These are phyloP conservation scores for Xylaria multiplex DNA, from an alignment of 2,329 filamentous ascomycete genomes.

Conservation along the genomic window DNA sequence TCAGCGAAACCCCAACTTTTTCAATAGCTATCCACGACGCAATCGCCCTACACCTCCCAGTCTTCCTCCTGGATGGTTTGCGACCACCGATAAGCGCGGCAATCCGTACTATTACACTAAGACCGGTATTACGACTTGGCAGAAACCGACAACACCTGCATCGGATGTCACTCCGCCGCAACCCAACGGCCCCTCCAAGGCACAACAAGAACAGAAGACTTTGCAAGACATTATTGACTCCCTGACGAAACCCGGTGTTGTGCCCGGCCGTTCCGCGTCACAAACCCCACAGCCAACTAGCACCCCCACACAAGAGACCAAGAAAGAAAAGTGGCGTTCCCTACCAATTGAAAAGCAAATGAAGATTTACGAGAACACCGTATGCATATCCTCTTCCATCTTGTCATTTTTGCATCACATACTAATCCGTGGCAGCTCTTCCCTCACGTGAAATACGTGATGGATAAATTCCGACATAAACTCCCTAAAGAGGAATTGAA, in stretches of 20 bases:
- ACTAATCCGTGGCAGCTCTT: slow-evolving; percentile 68
- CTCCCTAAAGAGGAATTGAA: slow-evolving; percentile 82
- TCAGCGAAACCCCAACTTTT: slow-evolving; percentile 64
- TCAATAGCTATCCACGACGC: slow-evolving; percentile 63
- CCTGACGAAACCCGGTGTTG: slow-evolving; percentile 75
- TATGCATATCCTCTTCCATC: slow-evolving; percentile 58
- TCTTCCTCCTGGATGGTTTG: slow-evolving; percentile 87
- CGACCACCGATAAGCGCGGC: slow-evolving; percentile 75
- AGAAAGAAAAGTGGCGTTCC: slow-evolving; percentile 76
- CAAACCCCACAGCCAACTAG: slow-evolving; percentile 69
- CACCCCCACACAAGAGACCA: slow-evolving; percentile 66
- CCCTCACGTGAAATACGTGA: slow-evolving; percentile 84
- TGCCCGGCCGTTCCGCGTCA: slow-evolving; percentile 64
- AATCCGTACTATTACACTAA: slow-evolving; percentile 87
- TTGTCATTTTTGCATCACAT: slow-evolving; percentile 33
- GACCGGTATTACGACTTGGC: slow-evolving; percentile 82
- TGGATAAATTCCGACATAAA: slow-evolving; percentile 87
- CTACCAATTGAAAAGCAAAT: slow-evolving; percentile 85
- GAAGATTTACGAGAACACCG: slow-evolving; percentile 93
- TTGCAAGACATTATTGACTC: slow-evolving; percentile 88
- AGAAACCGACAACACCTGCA: slow-evolving; percentile 76
- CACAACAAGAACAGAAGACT: slow-evolving; percentile 71
- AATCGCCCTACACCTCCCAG: slow-evolving; percentile 59
- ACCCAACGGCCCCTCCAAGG: slow-evolving; percentile 72
- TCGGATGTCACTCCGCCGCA: slow-evolving; percentile 66